A percentile compares a stretch with the other conserved stretches of the same genome.
These are phyloP conservation scores for Alternaria triticina DNA, from an alignment of 2,329 filamentous ascomycete genomes.

Conservation along the genomic window DNA sequence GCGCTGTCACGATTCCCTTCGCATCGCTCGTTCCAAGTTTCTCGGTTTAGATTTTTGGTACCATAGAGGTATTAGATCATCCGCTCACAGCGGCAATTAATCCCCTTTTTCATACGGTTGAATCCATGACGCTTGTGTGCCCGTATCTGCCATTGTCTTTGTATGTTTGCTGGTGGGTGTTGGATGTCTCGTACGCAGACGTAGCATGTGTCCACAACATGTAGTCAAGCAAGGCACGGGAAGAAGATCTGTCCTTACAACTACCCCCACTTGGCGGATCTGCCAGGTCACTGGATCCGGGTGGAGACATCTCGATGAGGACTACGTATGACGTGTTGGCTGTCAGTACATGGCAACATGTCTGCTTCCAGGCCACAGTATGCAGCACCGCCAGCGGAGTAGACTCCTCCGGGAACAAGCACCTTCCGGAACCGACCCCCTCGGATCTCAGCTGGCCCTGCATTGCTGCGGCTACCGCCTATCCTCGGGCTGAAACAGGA, in stretches of 20 bases:
- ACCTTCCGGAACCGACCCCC: conserved; percentile 3
- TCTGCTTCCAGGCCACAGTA: background rate
- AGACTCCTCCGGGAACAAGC: background rate
- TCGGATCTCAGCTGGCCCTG: background rate
- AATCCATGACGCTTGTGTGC: background rate
- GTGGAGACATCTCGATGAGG: background rate
- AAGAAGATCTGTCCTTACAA: conserved; percentile 1
- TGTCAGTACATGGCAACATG: background rate
- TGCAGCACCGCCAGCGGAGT: background rate
- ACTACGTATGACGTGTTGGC: background rate
- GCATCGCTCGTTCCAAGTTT: conserved; percentile 9
- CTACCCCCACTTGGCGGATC: background rate
- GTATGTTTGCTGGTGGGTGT: background rate
- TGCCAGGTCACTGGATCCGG: conserved; percentile 1
- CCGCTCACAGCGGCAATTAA: conserved; percentile 26
- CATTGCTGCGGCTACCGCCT: background rate
- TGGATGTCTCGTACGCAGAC: background rate
- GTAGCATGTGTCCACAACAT: background rate
- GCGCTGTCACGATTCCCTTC: conserved; percentile 14
- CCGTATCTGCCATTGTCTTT: conserved; percentile 5
- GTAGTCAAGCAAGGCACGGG: background rate
- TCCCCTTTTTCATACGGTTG: conserved; percentile 8
- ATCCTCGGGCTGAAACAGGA: conserved; percentile 3
- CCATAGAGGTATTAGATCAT: conserved; percentile 30
- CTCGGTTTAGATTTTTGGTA: conserved; percentile 13